Percentiles rank a stretch among this genome's conserved stretches.
Conservation (phyloP, 2,329 filamentous ascomycete species). For the Scleromitrula shiraiana region DNA sequence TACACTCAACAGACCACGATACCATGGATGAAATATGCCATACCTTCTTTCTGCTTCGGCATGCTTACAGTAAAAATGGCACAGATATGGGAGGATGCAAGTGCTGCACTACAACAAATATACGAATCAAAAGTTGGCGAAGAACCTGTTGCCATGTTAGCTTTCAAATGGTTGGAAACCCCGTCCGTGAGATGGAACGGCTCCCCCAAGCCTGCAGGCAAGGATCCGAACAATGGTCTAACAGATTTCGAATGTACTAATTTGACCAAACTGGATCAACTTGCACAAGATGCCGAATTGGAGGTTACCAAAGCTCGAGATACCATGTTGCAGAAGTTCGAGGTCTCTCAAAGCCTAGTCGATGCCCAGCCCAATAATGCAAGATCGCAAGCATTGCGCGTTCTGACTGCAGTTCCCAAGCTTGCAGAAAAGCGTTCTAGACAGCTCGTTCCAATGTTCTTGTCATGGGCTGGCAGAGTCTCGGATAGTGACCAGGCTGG, state of each 20-base stretch:
- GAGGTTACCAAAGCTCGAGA: slow-evolving; percentile 46
- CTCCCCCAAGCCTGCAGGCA: slow-evolving; percentile 31
- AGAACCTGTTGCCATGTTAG: slow-evolving; percentile 59
- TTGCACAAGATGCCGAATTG: slow-evolving; percentile 44
- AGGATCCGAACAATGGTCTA: slow-evolving; percentile 34
- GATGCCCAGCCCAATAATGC: slow-evolving; percentile 47
- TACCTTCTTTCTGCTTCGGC: slow-evolving; percentile 81
- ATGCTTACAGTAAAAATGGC: slow-evolving; percentile 79
- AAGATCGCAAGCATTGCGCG: slow-evolving; percentile 69
- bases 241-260: slow-evolving; percentile 85
- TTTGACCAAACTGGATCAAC: slow-evolving; percentile 48
- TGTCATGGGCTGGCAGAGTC: slow-evolving; percentile 63
- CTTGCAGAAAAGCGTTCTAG: slow-evolving; percentile 83
- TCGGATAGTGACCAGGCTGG: slow-evolving; percentile 27
- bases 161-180: slow-evolving; percentile 68
- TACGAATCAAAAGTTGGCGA: slow-evolving; percentile 64
- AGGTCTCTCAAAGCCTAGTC: slow-evolving; percentile 51
- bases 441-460: slow-evolving; percentile 73
- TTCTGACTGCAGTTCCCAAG: slow-evolving; percentile 64
- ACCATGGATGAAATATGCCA: slow-evolving; percentile 60
- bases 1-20: slow-evolving; percentile 51
- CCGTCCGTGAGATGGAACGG: slow-evolving; percentile 48
- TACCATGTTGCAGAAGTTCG: slow-evolving; percentile 55
- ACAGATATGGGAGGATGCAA: slow-evolving; percentile 80
- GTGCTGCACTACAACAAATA: slow-evolving; percentile 67